phyloP scores from a whole-genome alignment of 2,329 filamentous ascomycete species.

The Monosporascus sp. region DNA sequence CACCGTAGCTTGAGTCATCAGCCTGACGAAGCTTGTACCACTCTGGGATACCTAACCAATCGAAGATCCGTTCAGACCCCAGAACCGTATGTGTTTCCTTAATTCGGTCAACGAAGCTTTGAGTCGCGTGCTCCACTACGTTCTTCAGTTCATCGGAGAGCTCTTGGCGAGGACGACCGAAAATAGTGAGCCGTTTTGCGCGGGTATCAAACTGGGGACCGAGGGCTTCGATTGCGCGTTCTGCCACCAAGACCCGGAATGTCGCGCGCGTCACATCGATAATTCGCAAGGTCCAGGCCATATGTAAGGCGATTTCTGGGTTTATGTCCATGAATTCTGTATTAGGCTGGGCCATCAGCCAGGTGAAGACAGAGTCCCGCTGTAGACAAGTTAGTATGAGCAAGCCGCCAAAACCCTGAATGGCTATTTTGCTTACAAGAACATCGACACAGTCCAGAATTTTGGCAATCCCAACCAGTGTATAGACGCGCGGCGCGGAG shows the following conservation, averaged over 20 bases:
- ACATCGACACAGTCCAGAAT: slow-evolving; percentile 47
- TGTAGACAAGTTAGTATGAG: neutral
- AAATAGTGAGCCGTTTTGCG: slow-evolving; percentile 27
- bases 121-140: slow-evolving; percentile 54
- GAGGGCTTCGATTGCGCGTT: slow-evolving; percentile 40
- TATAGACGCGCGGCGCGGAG: slow-evolving; percentile 63
- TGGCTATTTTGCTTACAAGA: slow-evolving; percentile 31
- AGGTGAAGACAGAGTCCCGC: slow-evolving; percentile 48
- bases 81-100: slow-evolving; percentile 6
- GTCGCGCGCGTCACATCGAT: slow-evolving; percentile 39
- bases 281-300: slow-evolving; percentile 46
- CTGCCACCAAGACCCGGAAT: slow-evolving; percentile 59
- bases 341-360: slow-evolving; percentile 54
- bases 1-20: neutral
- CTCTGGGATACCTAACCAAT: slow-evolving; percentile 9
- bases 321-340: slow-evolving; percentile 57
- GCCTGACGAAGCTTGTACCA: slow-evolving; percentile 8
- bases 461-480: slow-evolving; percentile 57
- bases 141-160: slow-evolving; percentile 52
- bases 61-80: slow-evolving; percentile 11
- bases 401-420: neutral
- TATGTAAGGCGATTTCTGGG: slow-evolving; percentile 55
- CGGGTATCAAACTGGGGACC: neutral
- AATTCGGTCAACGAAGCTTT: slow-evolving; percentile 46
- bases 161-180: slow-evolving; percentile 42